Percentiles rank a stretch among this genome's conserved stretches.
phyloP scores from a whole-genome alignment of 148 eudicot species.

The Vaccinium corymbosum region DNA sequence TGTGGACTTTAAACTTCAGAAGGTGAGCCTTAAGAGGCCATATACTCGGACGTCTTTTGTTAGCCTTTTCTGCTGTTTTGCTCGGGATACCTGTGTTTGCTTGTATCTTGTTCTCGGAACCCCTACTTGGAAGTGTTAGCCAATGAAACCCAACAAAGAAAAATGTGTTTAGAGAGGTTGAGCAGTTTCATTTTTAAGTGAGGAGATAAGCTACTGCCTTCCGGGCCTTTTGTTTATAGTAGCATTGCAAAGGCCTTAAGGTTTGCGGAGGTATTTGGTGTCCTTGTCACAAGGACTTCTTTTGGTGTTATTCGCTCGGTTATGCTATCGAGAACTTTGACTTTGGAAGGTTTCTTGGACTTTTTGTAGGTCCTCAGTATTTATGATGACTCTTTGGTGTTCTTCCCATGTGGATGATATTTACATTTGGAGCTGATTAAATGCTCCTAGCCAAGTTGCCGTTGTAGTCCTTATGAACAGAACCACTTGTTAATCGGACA shows the following conservation, averaged over 20 bases:
- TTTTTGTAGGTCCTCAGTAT: neutral
- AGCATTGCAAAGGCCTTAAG: neutral
- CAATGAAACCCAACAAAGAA: neutral
- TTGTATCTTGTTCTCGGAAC: too few relatives aligned
- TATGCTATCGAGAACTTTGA: neutral
- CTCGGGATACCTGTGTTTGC: too few relatives aligned
- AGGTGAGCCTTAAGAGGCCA: too few relatives aligned
- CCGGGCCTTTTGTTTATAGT: neutral
- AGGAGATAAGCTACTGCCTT: neutral
- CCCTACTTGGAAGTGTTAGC: too few relatives aligned
- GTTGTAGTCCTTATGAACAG: neutral
- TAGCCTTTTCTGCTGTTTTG: too few relatives aligned
- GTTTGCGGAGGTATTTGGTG: neutral
- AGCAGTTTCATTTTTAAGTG: neutral
- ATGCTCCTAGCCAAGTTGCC: neutral
- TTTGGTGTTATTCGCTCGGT: neutral
- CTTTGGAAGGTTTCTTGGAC: neutral
- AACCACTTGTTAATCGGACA: neutral
- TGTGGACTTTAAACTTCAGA: too few relatives aligned
- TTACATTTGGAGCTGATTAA: neutral
- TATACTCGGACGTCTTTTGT: too few relatives aligned
- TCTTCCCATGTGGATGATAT: neutral
- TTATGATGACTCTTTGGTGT: neutral
- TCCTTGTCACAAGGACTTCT: neutral
- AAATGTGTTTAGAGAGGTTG: neutral